phyloP scores from a whole-genome alignment of 345 rosid genomes.

The Combretum micranthum region DNA sequence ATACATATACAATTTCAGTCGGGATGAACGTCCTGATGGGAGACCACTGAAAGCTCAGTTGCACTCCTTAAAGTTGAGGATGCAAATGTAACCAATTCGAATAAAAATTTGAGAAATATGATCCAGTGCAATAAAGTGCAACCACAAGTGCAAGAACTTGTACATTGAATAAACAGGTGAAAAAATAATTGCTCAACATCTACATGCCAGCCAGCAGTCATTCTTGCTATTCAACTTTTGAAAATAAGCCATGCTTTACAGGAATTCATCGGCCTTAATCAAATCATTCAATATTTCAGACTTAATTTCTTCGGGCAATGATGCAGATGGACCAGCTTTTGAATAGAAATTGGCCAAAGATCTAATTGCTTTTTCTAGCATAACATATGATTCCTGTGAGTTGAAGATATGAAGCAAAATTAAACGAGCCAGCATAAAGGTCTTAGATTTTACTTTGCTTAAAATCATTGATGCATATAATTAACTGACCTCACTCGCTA shows the following conservation, averaged over 20 bases:
- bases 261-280: constrained; percentile 55
- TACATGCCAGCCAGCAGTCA: too few relatives aligned
- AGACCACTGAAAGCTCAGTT: too few relatives aligned
- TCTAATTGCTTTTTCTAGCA: constrained; percentile 71
- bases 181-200: too few relatives aligned
- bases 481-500: constrained; percentile 42
- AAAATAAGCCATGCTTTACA: constrained; percentile 23
- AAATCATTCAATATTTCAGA: constrained; percentile 51
- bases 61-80: too few relatives aligned
- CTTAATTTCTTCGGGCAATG: constrained; percentile 56
- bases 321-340: constrained; percentile 81
- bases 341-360: constrained; percentile 76
- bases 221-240: neutral
- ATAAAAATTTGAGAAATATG: neutral
- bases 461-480: neutral
- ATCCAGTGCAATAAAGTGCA: neutral
- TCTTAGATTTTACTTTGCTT: too few relatives aligned
- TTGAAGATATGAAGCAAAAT: neutral
- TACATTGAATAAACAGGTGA: too few relatives aligned
- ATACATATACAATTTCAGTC: too few relatives aligned
- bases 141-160: too few relatives aligned
- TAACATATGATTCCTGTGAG: constrained; percentile 71
- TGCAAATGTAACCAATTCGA: neutral
- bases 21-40: too few relatives aligned
- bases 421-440: neutral